Base-by-base conservation (phyloP, 2,329 filamentous ascomycete species). In the Septoria linicola region DNA sequence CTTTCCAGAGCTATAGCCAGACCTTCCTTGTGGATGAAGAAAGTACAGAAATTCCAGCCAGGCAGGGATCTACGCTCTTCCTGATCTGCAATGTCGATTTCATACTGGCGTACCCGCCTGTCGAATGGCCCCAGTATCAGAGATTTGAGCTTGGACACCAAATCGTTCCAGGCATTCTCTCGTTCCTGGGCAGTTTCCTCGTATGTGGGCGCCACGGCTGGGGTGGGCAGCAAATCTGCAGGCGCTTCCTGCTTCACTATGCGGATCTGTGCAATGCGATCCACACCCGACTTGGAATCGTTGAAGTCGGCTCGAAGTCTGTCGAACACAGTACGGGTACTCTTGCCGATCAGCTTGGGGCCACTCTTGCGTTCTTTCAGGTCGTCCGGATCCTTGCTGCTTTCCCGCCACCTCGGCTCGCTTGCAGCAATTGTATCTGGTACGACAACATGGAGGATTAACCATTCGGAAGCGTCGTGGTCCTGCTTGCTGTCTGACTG, bases 41-140 rank as follows among this genome's bases (percentile, higher is more conserved):
- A 99, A 0, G 93, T 99, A 71, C 93, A 97, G 67, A 99, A 99
- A 66, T 99, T 99, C 93, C 93, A 99, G 0, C 93, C 93, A 0
- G 93, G 93, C 14, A 99, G 73, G 27, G 78, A 84, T 40, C 92
- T 81, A 68, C 97, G 91, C 0, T 85, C 81, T 62, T 97, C 92
- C 65, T 91, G 93, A 69, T 96, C 93, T 57, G 89, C 87, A 60
- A 99, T 96, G 61, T 99, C 93, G 53, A 96, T 91, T 70, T 99
- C 93, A 68, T 99, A 99, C 64, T 97, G 92, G 16, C 82, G 84
- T 1, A 99, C 93, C 7, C 93, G 83, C 61, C 85, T 78, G 71
- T 97, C 92, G 66, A 99, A 99, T 1, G 91, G 95, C 4, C 82
- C 81, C 20, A 99, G 74, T 44, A 99, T 96, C 20, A 90, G 77